These are phyloP conservation scores for Alopecurus myosuroides DNA, from an alignment of 176 grass and related monocot genomes.

Conservation along the genomic window DNA sequence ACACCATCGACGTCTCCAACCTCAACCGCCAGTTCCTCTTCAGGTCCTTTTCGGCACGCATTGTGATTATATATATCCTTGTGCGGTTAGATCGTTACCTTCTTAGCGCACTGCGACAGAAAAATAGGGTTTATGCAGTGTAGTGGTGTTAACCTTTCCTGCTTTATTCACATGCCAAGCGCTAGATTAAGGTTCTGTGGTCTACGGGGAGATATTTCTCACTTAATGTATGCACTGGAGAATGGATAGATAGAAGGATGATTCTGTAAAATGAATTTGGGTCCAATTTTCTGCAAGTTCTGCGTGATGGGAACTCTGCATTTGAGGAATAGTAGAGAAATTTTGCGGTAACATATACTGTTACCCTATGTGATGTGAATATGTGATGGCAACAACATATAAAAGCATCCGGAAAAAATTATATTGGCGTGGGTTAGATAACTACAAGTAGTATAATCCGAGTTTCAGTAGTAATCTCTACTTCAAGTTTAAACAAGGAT, in stretches of 20 bases:
- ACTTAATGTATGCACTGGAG: not conserved
- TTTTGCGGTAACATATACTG: not conserved
- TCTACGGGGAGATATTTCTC: not conserved
- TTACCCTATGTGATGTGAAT: not conserved
- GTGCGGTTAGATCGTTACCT: not conserved
- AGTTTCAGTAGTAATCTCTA: not conserved
- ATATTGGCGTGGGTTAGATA: not conserved
- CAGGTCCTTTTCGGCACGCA: constrained; percentile 37
- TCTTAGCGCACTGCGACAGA: not conserved
- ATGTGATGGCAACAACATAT: not conserved
- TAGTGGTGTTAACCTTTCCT: not conserved
- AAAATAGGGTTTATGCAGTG: not conserved
- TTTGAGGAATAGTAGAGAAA: not conserved
- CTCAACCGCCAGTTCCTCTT: constrained; percentile 99
- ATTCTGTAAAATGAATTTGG: not conserved
- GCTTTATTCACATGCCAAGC: not conserved
- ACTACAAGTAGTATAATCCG: not conserved
- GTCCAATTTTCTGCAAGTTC: not conserved
- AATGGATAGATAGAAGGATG: not conserved
- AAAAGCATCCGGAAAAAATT: not conserved
- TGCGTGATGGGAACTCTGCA: not conserved
- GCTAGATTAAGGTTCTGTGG: not conserved
- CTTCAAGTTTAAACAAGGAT: not conserved
- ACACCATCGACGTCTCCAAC: constrained; percentile 98
- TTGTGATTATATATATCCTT: not conserved